These are phyloP conservation scores for Russula vinacea DNA, from an alignment of 768 basidiomycete genomes.

Conservation along the genomic window DNA sequence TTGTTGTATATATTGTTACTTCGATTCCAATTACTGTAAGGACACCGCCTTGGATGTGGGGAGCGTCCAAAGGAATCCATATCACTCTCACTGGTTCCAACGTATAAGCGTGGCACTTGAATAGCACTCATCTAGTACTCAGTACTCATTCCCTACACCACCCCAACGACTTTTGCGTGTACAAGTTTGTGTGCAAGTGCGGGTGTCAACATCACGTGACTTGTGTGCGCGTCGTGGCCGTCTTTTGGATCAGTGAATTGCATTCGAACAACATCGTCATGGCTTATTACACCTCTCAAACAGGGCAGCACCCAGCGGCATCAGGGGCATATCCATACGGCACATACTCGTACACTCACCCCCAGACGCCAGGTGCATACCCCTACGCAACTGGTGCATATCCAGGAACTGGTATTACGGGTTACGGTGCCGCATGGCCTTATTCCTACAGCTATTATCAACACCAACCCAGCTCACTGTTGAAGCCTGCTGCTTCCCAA, in stretches of 20 bases:
- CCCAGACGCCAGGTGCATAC: slow-evolving; percentile 48
- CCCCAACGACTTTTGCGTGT: too few species aligned
- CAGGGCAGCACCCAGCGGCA: slow-evolving; percentile 35
- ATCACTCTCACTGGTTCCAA: too few species aligned
- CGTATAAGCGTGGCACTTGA: too few species aligned
- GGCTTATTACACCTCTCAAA: slow-evolving; percentile 36
- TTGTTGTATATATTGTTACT: too few species aligned
- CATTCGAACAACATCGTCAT: slow-evolving; percentile 23
- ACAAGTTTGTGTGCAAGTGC: too few species aligned
- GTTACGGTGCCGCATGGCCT: slow-evolving; percentile 61
- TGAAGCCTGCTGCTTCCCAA: slow-evolving; percentile 32
- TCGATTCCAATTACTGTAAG: too few species aligned
- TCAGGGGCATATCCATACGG: slow-evolving; percentile 64
- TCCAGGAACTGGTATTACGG: slow-evolving; percentile 58
- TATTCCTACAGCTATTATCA: slow-evolving; percentile 61
- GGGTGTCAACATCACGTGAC: background rate
- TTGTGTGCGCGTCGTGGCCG: background rate
- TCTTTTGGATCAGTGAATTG: too few species aligned
- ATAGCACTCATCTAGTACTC: too few species aligned
- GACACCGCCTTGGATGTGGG: too few species aligned
- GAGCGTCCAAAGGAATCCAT: too few species aligned
- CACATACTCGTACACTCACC: slow-evolving; percentile 44
- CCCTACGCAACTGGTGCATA: slow-evolving; percentile 51
- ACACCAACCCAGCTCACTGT: slow-evolving; percentile 27
- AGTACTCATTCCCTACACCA: too few species aligned